Conservation (phyloP, 108 stramenopile genomes). For the Cyclotella atomus region DNA sequence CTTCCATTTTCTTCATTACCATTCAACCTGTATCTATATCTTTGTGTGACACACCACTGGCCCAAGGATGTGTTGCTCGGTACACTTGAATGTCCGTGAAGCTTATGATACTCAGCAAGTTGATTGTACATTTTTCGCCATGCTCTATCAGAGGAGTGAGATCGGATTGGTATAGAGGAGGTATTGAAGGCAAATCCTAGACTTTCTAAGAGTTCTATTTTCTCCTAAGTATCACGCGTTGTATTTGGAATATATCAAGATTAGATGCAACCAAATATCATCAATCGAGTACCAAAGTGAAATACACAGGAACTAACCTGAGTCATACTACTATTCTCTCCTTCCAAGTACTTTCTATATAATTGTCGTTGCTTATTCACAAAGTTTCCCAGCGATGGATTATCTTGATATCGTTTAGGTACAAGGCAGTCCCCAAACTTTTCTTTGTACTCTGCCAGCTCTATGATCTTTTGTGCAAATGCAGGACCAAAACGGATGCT, state of each 20-base stretch:
- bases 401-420: slow-evolving; percentile 59
- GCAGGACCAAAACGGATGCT: slow-evolving; percentile 30
- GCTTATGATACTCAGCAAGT: slow-evolving; percentile 48
- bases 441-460: slow-evolving; percentile 41
- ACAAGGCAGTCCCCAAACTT: slow-evolving; percentile 58
- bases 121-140: slow-evolving; percentile 67
- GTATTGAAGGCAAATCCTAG: slow-evolving; percentile 48
- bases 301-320: slow-evolving; percentile 6
- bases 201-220: slow-evolving; percentile 29
- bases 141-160: slow-evolving; percentile 15
- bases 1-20: slow-evolving; percentile 4
- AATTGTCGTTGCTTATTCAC: slow-evolving; percentile 67
- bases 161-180: slow-evolving; percentile 25
- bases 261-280: neutral
- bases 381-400: slow-evolving; percentile 67
- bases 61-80: slow-evolving; percentile 29
- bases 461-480: slow-evolving; percentile 39
- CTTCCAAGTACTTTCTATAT: slow-evolving; percentile 50
- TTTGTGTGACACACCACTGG: slow-evolving; percentile 52
- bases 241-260: neutral
- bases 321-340: slow-evolving; percentile 36
- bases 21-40: slow-evolving; percentile 45
- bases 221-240: too few relatives aligned
- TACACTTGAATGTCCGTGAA: slow-evolving; percentile 54
- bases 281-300: neutral